Evolutionary conservation across 768 basidiomycete species (phyloP).

Genomic region (Suillus fuscotomentosus): DNA sequence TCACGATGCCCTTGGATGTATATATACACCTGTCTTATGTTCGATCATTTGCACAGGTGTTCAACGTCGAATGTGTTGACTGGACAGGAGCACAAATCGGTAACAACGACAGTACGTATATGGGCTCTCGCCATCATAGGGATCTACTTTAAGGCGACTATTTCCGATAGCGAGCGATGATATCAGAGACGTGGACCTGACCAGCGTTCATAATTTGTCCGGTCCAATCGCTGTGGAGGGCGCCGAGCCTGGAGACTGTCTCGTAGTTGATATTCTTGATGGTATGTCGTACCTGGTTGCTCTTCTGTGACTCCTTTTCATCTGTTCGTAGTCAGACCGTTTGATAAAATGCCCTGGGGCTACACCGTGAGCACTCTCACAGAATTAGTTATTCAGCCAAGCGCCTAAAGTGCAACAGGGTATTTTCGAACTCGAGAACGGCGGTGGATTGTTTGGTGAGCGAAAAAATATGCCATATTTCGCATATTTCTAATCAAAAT

Average conservation of each 20-base stretch:
- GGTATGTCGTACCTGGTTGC: conserved; percentile 32
- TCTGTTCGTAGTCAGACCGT: conserved; percentile 48
- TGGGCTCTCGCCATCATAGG: neutral
- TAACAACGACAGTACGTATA: conserved; percentile 62
- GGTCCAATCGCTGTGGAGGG: conserved; percentile 76
- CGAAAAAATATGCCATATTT: neutral
- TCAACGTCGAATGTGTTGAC: conserved; percentile 71
- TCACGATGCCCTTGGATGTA: neutral
- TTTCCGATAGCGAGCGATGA: conserved; percentile 56
- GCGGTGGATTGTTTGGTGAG: conserved; percentile 68
- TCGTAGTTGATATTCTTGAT: conserved; percentile 80
- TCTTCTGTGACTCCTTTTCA: neutral
- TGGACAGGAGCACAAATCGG: conserved; percentile 82
- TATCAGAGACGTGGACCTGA: conserved; percentile 61
- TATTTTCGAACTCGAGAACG: conserved; percentile 73
- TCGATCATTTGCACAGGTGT: conserved; percentile 40
- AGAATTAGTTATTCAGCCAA: no score
- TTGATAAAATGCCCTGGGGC: conserved; percentile 80
- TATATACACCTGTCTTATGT: neutral
- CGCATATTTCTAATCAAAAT: neutral
- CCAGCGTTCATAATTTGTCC: conserved; percentile 70
- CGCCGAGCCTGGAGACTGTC: conserved; percentile 75
- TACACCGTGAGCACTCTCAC: conserved; percentile 50
- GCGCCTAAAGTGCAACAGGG: conserved; percentile 40
- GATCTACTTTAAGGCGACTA: neutral